phyloP scores from a whole-genome alignment of 2,329 filamentous ascomycete genomes.

The Beauveria australis region DNA sequence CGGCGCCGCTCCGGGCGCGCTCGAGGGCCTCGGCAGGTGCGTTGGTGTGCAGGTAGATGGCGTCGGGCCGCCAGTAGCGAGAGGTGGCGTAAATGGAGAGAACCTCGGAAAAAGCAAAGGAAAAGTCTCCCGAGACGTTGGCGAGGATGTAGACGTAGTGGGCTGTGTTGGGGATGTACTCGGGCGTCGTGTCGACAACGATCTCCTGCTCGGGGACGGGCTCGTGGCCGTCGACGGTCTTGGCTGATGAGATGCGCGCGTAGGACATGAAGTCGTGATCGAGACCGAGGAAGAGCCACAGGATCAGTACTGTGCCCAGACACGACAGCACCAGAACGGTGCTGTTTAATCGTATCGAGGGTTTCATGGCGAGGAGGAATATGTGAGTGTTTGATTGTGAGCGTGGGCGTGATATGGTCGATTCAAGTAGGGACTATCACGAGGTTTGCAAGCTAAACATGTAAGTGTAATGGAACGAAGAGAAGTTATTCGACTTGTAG shows the following conservation, averaged over 20 bases:
- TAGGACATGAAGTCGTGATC: not conserved
- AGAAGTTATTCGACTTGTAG: not conserved
- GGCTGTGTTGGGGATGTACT: conserved; percentile 18
- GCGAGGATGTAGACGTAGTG: conserved; percentile 19
- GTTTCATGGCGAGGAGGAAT: not conserved
- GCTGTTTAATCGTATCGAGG: not conserved
- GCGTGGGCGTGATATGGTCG: not conserved
- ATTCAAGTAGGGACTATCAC: not conserved
- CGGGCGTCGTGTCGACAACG: not conserved
- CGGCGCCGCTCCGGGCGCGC: not conserved
- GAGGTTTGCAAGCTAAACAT: not conserved
- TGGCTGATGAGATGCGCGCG: not conserved
- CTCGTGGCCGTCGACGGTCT: not conserved
- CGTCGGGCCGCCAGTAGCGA: conserved; percentile 14
- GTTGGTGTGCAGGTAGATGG: conserved; percentile 21
- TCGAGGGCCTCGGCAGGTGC: conserved; percentile 7
- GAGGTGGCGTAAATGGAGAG: conserved; percentile 18
- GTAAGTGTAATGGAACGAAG: not conserved
- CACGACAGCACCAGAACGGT: not conserved
- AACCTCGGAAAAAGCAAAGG: conserved; percentile 16
- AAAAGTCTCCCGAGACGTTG: conserved; percentile 12
- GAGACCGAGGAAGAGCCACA: not conserved
- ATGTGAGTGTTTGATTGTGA: not conserved
- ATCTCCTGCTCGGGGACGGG: not conserved
- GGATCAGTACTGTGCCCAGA: not conserved